A percentile compares a stretch with the other conserved stretches of the same genome.
Conservation (phyloP, 2,329 filamentous ascomycete genomes). For the Xylariales sp. region DNA sequence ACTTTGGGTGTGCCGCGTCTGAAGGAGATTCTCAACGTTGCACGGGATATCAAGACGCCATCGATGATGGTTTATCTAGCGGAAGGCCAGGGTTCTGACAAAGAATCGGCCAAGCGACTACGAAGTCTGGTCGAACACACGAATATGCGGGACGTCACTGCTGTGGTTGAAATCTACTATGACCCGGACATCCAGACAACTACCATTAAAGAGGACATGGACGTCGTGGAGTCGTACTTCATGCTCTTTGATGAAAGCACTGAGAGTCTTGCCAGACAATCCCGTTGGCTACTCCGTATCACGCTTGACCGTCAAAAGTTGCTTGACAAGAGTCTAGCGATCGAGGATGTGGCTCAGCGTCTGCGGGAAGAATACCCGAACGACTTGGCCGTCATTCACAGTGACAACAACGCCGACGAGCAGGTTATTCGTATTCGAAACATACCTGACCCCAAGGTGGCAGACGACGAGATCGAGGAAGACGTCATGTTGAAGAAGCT, state of each 20-base stretch:
- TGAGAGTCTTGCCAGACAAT: conserved; percentile 66
- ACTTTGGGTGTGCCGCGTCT: conserved; percentile 97
- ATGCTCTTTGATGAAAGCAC: conserved; percentile 78
- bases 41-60: conserved; percentile 96
- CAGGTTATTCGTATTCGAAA: conserved; percentile 91
- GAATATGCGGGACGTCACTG: conserved; percentile 84
- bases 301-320: conserved; percentile 90
- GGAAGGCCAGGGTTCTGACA: conserved; percentile 55
- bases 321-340: conserved; percentile 86
- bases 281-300: conserved; percentile 91
- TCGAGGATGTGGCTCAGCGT: conserved; percentile 82
- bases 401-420: conserved; percentile 94
- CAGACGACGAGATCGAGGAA: conserved; percentile 72
- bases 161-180: conserved; percentile 94
- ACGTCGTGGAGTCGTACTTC: conserved; percentile 97
- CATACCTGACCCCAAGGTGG: conserved; percentile 66
- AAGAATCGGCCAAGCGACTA: conserved; percentile 78
- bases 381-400: conserved; percentile 90
- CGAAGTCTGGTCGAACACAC: conserved; percentile 93
- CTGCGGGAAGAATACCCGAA: conserved; percentile 85
- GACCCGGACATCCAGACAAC: conserved; percentile 86
- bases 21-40: conserved; percentile 98
- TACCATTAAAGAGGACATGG: conserved; percentile 78
- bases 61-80: conserved; percentile 91
- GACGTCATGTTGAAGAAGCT: conserved; percentile 91